Conservation (phyloP, 2,329 filamentous ascomycete genomes). For the Colletotrichum sublineola region DNA sequence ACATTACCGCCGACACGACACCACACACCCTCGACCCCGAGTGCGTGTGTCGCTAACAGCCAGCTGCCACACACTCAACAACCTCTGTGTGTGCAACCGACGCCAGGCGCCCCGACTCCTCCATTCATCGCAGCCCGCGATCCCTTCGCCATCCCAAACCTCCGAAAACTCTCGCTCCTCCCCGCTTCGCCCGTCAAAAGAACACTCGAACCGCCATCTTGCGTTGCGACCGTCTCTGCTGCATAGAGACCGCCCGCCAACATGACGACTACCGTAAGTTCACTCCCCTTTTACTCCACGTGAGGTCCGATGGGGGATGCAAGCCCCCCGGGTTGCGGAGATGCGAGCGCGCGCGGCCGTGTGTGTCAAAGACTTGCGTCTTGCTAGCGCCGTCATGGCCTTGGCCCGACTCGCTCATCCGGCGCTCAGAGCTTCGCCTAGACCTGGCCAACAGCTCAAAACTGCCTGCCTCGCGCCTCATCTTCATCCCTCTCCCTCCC, state of each 20-base stretch:
- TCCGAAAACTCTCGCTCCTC: slow-evolving; percentile 31
- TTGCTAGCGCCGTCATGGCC: slow-evolving; percentile 47
- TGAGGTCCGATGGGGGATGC: slow-evolving; percentile 37
- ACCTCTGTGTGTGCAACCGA: slow-evolving; percentile 7
- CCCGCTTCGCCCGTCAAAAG: slow-evolving; percentile 10
- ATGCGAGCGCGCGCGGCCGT: slow-evolving; percentile 49
- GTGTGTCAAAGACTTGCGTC: slow-evolving; percentile 54
- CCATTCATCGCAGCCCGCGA: slow-evolving; percentile 12
- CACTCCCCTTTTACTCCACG: slow-evolving; percentile 33
- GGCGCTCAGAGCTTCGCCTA: slow-evolving; percentile 42
- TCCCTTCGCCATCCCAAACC: slow-evolving; percentile 14
- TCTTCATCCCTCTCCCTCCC: slow-evolving; percentile 15
- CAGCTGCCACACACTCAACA: background rate
- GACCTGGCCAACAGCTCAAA: slow-evolving; percentile 36
- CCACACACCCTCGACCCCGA: background rate
- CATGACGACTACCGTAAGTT: slow-evolving; percentile 57
- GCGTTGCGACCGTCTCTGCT: slow-evolving; percentile 45
- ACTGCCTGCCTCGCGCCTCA: slow-evolving; percentile 36
- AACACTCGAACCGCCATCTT: slow-evolving; percentile 43
- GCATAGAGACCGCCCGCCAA: slow-evolving; percentile 38
- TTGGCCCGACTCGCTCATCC: slow-evolving; percentile 34
- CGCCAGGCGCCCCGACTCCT: background rate
- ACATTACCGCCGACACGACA: background rate
- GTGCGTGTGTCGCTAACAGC: slow-evolving; percentile 1
- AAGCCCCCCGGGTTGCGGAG: slow-evolving; percentile 25